Base-by-base conservation (phyloP, 768 basidiomycete species). In the Podaxis sp. region DNA sequence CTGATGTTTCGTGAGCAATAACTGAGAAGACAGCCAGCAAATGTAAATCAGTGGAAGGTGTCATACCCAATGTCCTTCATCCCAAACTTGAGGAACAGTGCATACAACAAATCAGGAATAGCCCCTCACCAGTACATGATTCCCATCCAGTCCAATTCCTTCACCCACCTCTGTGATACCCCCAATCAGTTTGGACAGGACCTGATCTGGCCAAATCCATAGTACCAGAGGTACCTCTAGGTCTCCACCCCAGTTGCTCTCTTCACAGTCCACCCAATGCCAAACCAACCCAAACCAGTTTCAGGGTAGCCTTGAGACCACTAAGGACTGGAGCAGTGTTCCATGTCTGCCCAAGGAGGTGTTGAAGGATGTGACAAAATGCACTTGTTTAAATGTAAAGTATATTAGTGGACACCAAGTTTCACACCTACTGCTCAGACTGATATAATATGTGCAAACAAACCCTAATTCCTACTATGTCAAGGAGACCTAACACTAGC, bases 241-340 rank as follows among this genome's bases (percentile, higher is more conserved):
- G 50, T 50, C 27, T 50, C 50, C 13, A 50, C 28, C 10, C 16
- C 28, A 32, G 27, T 11, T 6, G 23, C 16, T 16, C 10, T 16
- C 5, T 50, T 6, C 50, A 72, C 59, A 2, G 60, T 63, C 84
- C 84, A 85, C 50, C 71, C 67, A 3, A 74, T 81, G 4, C 77
- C 77, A 64, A 76, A 85, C 76, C 77, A 79, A 0, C 84, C 84
- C 0, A 84, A 70, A 0, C 74, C 67, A 0, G 84, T 84, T 63
- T 76, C 76, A 61, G 83, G 84, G 1, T 82, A 81, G 0, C 82
- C 84, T 66, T 84, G 0, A 82, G 68, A 5, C 75, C 75, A 3
- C 75, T 75, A 6, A 69, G 67, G 5, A 77, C 66, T 52, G 84
- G 82, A 13, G 74, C 75, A 14, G 84, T 58, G 0, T 67, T 61